Evolutionary conservation across 31 red algal species (phyloP).

Genomic region (Endocladia muricata): DNA sequence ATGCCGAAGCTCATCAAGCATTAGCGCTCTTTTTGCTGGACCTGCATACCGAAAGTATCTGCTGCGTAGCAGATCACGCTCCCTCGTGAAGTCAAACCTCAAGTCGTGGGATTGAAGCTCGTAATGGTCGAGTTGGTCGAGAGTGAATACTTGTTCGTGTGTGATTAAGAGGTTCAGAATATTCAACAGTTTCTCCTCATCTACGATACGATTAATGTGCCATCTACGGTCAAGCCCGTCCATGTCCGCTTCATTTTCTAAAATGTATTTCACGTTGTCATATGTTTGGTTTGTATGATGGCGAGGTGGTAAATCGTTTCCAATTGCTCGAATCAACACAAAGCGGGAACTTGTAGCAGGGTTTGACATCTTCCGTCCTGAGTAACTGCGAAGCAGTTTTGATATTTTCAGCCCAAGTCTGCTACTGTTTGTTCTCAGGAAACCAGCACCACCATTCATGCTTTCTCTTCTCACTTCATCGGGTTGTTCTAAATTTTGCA

Average conservation of each 20-base stretch:
- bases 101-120: not conserved
- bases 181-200: not conserved
- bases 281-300: not conserved
- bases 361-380: no score
- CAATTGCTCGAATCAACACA: no score
- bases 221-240: not conserved
- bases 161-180: not conserved
- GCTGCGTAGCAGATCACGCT: not conserved
- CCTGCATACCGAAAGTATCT: no score
- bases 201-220: slow-evolving; percentile 1
- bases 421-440: no score
- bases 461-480: no score
- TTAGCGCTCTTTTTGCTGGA: not conserved
- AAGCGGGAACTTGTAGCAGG: no score
- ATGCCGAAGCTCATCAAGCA: not conserved
- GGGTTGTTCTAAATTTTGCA: no score
- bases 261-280: slow-evolving; percentile 4
- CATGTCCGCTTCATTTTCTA: not conserved
- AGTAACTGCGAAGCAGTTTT: no score
- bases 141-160: not conserved
- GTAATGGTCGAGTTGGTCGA: slow-evolving; percentile 4
- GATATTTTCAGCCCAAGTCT: no score
- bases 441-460: no score
- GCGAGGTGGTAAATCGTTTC: slow-evolving; percentile 9
- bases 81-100: not conserved